Base-by-base conservation (phyloP, 2,329 filamentous ascomycete species). In the Penicillium sp. region DNA sequence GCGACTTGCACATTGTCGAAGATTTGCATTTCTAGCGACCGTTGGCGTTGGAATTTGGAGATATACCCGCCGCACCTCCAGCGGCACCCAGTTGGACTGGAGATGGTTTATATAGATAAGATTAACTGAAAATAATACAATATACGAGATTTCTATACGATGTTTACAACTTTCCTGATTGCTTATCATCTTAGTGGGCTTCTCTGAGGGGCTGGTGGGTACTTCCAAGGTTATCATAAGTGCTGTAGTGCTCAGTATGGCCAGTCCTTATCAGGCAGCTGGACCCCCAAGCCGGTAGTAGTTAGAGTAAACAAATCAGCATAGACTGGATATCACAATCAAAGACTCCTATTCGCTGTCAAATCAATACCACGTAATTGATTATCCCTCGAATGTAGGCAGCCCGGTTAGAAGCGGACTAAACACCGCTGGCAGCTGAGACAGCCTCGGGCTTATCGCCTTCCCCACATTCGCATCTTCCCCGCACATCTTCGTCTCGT, bases 51-150 rank as follows among this genome's bases (percentile, higher is more conserved):
- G 37, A 17, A 29, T 34, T 48, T 57, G 53, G 56, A 57, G 53
- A 59, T 61, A 59, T 59, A 61, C 58, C 56, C 56, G 47, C 58
- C 56, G 56, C 56, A 24, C 26, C 52, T 60, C 57, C 57, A 60
- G 55, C 50, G 55, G 57, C 52, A 52, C 46, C 17, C n/a, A 44
- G 33, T 20, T 49, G 18, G 30, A 20, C 18, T 33, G 36, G 53
- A 51, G 39, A 49, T 57, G 49, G 43, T 23, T 26, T 26, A 44
- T 39, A 36, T 1, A 42, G 51, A 49, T 42, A 43, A 23, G 10
- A 27, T 41, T 33, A 21, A 48, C 47, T 33, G 36, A 46, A 52
- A 27, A 27, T 27, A 27, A 27, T 27, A 27, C 5, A 27, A 6
- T 6, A 27, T 27, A 27, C 24, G 24, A 27, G 5, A 27, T 27